These are phyloP conservation scores for Arctium minus DNA, from an alignment of 129 eudicot species.

Conservation along the genomic window DNA sequence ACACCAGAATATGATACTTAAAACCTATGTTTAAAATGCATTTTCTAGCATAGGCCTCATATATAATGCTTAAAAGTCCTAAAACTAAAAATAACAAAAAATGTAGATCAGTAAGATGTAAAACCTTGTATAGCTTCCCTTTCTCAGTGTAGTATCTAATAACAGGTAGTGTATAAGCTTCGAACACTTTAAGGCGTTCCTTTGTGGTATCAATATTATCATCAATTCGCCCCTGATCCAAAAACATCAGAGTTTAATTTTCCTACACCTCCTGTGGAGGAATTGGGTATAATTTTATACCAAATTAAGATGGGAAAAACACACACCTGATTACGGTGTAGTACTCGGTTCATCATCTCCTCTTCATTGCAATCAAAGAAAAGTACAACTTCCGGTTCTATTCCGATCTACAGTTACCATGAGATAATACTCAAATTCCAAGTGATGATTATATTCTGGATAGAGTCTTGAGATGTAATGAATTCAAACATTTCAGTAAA, in stretches of 20 bases:
- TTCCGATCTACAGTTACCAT: conserved; percentile 59
- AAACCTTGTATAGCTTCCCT: conserved; percentile 84
- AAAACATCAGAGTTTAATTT: conserved; percentile 3
- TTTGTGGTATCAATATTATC: conserved; percentile 78
- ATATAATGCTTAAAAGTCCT: background rate
- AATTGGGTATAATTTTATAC: background rate
- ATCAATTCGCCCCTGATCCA: conserved; percentile 81
- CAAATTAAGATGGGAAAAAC: background rate
- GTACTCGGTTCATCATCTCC: conserved; percentile 88
- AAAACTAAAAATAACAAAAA: background rate
- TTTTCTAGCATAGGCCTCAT: background rate
- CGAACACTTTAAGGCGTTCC: conserved; percentile 81
- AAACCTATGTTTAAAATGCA: background rate
- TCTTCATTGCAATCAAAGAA: conserved; percentile 90
- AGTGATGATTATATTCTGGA: background rate
- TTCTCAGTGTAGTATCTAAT: conserved; percentile 65
- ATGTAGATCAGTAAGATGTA: background rate
- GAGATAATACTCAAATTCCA: conserved; percentile 1
- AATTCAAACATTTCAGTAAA: too few species aligned
- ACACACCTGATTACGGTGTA: conserved; percentile 77
- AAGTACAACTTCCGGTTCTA: conserved; percentile 78
- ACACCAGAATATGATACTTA: background rate
- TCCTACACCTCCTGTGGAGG: background rate
- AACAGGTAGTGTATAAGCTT: conserved; percentile 73
- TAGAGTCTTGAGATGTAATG: background rate